Percentiles rank a stretch among this genome's conserved stretches.
These are phyloP conservation scores for Termitomyces sp. DNA, from an alignment of 768 basidiomycete species.

Conservation along the genomic window DNA sequence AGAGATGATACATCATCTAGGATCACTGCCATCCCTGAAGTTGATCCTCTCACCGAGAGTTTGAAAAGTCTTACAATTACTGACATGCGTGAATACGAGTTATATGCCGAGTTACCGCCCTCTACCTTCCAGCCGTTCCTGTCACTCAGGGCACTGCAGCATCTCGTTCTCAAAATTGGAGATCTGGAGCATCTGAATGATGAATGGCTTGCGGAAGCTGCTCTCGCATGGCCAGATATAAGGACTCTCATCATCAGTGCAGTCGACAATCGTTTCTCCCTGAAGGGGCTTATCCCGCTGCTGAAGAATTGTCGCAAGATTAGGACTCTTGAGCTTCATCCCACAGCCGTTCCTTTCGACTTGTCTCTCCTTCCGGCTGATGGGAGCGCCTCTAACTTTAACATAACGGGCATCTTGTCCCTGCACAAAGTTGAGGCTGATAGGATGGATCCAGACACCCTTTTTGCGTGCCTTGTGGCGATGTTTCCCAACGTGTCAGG, in stretches of 20 bases:
- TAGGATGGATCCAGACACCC: neutral
- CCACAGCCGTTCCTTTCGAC: neutral
- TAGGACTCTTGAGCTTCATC: neutral
- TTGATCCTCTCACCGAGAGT: neutral
- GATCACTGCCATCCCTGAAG: neutral
- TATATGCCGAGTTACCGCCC: neutral
- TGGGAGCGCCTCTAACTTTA: neutral
- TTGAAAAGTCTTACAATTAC: neutral
- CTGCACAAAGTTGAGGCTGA: neutral
- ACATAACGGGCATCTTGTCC: neutral
- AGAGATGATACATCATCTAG: neutral
- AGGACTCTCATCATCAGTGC: neutral
- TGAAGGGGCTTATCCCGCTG: neutral
- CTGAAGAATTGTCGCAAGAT: neutral
- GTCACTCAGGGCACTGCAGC: neutral
- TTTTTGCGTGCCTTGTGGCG: neutral
- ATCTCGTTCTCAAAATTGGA: neutral
- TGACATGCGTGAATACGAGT: neutral
- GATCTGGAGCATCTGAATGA: neutral
- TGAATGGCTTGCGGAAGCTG: constrained; percentile 2
- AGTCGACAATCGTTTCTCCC: neutral
- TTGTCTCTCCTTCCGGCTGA: neutral
- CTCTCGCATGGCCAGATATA: neutral
- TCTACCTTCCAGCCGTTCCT: neutral
- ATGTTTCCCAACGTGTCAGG: constrained; percentile 2